Conservation (phyloP, 768 basidiomycete genomes). For the Trametopsis cervina region DNA sequence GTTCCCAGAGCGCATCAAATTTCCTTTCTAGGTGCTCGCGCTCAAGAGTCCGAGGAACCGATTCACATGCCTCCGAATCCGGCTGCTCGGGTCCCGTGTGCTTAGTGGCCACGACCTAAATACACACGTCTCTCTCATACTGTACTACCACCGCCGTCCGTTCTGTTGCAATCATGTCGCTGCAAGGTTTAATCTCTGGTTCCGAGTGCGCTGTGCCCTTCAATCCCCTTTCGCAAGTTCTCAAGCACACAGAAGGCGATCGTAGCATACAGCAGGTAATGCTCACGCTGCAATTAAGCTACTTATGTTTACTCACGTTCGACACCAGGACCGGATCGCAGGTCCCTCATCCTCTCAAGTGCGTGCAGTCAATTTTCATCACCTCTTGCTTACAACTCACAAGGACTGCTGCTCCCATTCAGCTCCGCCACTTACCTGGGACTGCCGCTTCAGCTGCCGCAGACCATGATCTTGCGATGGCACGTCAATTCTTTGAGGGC, state of each 20-base stretch:
- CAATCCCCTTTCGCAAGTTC: conserved; percentile 83
- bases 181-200: conserved; percentile 78
- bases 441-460: conserved; percentile 41
- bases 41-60: not conserved
- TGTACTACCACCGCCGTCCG: not conserved
- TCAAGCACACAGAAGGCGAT: conserved; percentile 87
- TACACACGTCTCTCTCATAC: not conserved
- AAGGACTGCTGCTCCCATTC: conserved; percentile 2
- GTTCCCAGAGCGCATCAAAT: conserved; percentile 9
- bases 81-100: not conserved
- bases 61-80: conserved; percentile 8
- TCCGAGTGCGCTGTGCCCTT: conserved; percentile 80
- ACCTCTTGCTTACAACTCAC: not conserved
- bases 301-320: not conserved
- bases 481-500: conserved; percentile 72
- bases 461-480: conserved; percentile 66
- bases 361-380: too few relatives aligned
- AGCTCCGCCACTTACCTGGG: conserved; percentile 75
- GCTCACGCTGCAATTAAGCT: not conserved
- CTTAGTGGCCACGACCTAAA: not conserved
- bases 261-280: conserved; percentile 78
- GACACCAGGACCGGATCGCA: conserved; percentile 58
- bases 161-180: conserved; percentile 43
- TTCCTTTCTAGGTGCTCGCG: not conserved
- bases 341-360: conserved; percentile 71